These are phyloP conservation scores for Hortiboletus campestris DNA, from an alignment of 768 basidiomycete species.

Conservation along the genomic window DNA sequence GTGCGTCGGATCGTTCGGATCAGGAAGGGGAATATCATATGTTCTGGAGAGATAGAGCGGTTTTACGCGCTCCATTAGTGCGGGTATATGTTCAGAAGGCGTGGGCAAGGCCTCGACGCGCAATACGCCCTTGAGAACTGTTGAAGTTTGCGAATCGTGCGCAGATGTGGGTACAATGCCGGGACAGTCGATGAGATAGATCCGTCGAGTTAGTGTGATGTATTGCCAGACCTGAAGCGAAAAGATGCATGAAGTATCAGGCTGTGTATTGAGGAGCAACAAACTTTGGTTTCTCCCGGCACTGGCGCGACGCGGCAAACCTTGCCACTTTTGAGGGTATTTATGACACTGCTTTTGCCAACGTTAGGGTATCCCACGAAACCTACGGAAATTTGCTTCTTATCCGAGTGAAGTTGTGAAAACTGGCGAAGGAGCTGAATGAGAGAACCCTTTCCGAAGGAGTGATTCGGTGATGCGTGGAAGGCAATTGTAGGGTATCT, in stretches of 20 bases:
- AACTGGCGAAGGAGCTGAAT: conserved; percentile 97
- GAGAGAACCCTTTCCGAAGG: conserved; percentile 97
- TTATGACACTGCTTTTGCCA: conserved; percentile 96
- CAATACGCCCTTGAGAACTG: conserved; percentile 94
- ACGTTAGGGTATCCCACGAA: conserved; percentile 99
- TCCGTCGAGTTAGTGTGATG: conserved; percentile 91
- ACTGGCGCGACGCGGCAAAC: conserved; percentile 96
- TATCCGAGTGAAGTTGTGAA: conserved; percentile 94
- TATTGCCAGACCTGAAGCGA: conserved; percentile 89
- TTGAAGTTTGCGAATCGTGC: conserved; percentile 84
- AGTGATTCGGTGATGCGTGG: conserved; percentile 98
- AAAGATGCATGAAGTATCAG: not conserved
- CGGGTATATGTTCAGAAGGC: conserved; percentile 89
- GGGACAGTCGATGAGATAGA: conserved; percentile 99
- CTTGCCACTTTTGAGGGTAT: conserved; percentile 96
- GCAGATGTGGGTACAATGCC: conserved; percentile 96
- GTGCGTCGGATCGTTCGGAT: conserved; percentile 48
- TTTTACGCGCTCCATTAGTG: conserved; percentile 87
- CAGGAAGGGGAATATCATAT: conserved; percentile 68
- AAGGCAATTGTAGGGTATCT: conserved; percentile 96
- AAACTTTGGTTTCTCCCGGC: conserved; percentile 92
- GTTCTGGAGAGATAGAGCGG: conserved; percentile 88
- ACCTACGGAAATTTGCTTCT: conserved; percentile 98
- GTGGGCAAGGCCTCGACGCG: conserved; percentile 92
- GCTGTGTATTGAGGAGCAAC: not conserved